Evolutionary conservation across 2,329 filamentous ascomycete species (phyloP), one percentile per base, ranked within the genome.

Genomic region (Trichophyton rubrum): DNA sequence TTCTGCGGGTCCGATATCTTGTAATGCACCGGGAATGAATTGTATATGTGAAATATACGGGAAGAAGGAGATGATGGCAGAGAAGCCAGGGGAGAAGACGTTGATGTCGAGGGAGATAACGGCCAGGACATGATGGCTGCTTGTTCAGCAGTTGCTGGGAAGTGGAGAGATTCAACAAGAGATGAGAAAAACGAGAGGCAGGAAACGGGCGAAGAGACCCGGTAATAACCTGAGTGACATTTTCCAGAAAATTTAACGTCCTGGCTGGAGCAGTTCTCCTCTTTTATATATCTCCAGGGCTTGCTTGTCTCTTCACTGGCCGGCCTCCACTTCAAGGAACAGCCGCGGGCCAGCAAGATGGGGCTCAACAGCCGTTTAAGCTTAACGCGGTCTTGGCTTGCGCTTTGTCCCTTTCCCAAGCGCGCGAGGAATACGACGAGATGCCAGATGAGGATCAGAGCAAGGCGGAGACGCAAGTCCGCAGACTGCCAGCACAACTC

Each of bases 1-100:
- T 63, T 63, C 27, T 55, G 49, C 2, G 49, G 27, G 15, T 55
- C 49, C 20, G 49, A 55, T 33, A 55, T 55, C 49, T 27, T 35
- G 8, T 55, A 55, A n/a, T 55, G 49, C 8, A 55, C 33, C 27
- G 49, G 49, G 3, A 55, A 55, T 15, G 49, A 55, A n/a, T 55
- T 55, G 49, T 55, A 55, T n/a, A 55, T 55, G 49, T 55, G 49
- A 17, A 55, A 55, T n/a, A 55, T 55, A 15, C 49, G 49, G 1
- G 49, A 55, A 7, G 49, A 55, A 4, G 49, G 8, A 3, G 49
- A 55, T 3, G 49, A 55, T 15, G 30, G 49, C 9, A 35, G 2
- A 8, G 49, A 55, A 35, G 33, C 3, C 20, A 27, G 33, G 2
- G 49, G 27, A 20, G 49, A 27, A 8, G 20, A 15, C 7, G 4